Conservation (phyloP, 2,329 filamentous ascomycete species). For the Byssothecium circinans region DNA sequence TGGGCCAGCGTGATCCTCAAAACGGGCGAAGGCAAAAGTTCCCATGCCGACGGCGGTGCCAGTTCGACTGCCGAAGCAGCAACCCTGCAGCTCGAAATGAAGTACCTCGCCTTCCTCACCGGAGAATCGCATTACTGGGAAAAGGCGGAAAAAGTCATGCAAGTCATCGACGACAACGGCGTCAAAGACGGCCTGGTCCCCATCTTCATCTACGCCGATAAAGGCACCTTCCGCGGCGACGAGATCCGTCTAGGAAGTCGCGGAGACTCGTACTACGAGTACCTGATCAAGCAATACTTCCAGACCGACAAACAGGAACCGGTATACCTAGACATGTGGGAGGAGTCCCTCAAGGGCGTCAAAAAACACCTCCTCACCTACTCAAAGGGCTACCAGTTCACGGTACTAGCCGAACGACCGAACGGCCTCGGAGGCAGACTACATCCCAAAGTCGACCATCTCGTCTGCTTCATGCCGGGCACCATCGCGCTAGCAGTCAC, state of each 20-base stretch:
- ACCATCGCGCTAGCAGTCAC: slow-evolving; percentile 91
- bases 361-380: slow-evolving; percentile 93
- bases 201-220: slow-evolving; percentile 83
- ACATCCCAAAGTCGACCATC: slow-evolving; percentile 93
- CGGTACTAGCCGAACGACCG: slow-evolving; percentile 86
- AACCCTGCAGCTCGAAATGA: slow-evolving; percentile 92
- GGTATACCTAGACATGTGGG: slow-evolving; percentile 90
- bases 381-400: slow-evolving; percentile 75
- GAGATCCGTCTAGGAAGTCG: slow-evolving; percentile 92
- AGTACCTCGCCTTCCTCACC: slow-evolving; percentile 92
- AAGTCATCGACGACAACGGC: slow-evolving; percentile 82
- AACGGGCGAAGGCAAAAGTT: slow-evolving; percentile 72
- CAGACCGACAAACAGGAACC: slow-evolving; percentile 87
- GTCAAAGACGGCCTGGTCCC: slow-evolving; percentile 81
- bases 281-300: slow-evolving; percentile 96
- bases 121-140: slow-evolving; percentile 94
- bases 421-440: slow-evolving; percentile 67
- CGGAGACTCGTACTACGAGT: slow-evolving; percentile 97
- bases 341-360: slow-evolving; percentile 79
- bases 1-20: slow-evolving; percentile 88
- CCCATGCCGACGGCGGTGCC: slow-evolving; percentile 82
- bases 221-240: slow-evolving; percentile 74
- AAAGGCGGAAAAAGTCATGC: slow-evolving; percentile 85
- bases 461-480: slow-evolving; percentile 96
- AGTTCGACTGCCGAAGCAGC: slow-evolving; percentile 94